Evolutionary conservation across 75 land plant species (phyloP).

Genomic region (Picea sitchensis): DNA sequence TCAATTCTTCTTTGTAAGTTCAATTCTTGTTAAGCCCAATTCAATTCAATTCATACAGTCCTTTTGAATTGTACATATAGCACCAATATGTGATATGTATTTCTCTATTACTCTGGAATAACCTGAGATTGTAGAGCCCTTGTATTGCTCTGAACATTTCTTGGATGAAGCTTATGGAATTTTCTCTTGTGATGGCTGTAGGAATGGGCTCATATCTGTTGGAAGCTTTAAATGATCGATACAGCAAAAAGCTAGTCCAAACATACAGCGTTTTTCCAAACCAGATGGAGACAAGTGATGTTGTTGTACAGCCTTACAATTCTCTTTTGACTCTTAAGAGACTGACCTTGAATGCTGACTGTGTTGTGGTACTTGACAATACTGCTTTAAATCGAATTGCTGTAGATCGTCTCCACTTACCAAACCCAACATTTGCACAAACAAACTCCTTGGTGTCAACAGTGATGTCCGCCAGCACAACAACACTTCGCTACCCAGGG

Average conservation of each 20-base stretch:
- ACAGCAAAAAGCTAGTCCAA: slow-evolving; percentile 97
- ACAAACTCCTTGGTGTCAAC: slow-evolving; percentile 99
- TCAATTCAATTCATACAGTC: neutral
- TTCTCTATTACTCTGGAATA: neutral
- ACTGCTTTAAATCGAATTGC: slow-evolving; percentile 98
- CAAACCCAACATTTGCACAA: slow-evolving; percentile 96
- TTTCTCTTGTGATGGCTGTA: slow-evolving; percentile 20
- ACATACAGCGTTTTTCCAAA: slow-evolving; percentile 99
- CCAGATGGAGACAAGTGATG: slow-evolving; percentile 99
- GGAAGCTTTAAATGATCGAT: slow-evolving; percentile 98
- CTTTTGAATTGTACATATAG: neutral
- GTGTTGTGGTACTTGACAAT: slow-evolving; percentile 99
- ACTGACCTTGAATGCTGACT: slow-evolving; percentile 96
- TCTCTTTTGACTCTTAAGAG: slow-evolving; percentile 96
- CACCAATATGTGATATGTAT: neutral
- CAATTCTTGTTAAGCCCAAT: neutral
- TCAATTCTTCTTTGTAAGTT: neutral
- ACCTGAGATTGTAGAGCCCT: neutral
- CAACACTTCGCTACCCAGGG: slow-evolving; percentile 97
- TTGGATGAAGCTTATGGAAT: neutral
- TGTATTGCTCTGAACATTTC: neutral
- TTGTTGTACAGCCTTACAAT: slow-evolving; percentile 99
- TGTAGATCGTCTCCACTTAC: slow-evolving; percentile 92
- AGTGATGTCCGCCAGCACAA: slow-evolving; percentile 99
- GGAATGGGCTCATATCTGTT: slow-evolving; percentile 99